These are phyloP conservation scores for Cystobasidiopsis lactophilus DNA, from an alignment of 768 basidiomycete genomes.

Conservation along the genomic window DNA sequence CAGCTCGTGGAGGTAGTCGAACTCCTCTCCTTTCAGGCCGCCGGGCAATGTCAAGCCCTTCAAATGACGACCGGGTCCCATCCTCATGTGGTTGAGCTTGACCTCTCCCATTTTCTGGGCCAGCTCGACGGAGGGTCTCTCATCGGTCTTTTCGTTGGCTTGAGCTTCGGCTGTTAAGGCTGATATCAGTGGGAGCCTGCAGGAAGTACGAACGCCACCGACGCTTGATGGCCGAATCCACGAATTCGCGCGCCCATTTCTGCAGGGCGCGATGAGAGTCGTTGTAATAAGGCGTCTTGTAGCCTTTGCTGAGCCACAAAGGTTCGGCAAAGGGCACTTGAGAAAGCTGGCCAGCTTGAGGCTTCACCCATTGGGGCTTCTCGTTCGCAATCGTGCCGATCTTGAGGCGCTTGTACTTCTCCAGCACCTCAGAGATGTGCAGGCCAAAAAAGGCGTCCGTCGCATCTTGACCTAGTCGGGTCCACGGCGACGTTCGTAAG, in stretches of 20 bases:
- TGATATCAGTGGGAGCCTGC: conserved; percentile 7
- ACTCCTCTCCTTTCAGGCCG: conserved; percentile 55
- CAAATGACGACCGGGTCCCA: conserved; percentile 75
- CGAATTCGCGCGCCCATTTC: conserved; percentile 39
- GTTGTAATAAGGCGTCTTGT: conserved; percentile 50
- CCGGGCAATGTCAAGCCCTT: conserved; percentile 50
- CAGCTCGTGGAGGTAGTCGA: conserved; percentile 74
- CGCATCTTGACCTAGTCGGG: no score
- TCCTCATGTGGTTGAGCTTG: conserved; percentile 67
- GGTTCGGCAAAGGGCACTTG: conserved; percentile 71
- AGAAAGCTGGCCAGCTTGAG: conserved; percentile 38
- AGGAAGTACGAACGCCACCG: no score
- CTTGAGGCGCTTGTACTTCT: conserved; percentile 12
- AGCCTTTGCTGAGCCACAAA: conserved; percentile 49
- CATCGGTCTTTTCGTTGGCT: conserved; percentile 5
- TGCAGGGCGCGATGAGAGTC: conserved; percentile 47
- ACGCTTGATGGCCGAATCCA: conserved; percentile 44
- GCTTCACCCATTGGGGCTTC: conserved; percentile 32
- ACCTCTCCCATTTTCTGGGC: conserved; percentile 9
- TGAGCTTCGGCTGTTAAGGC: conserved; percentile 20
- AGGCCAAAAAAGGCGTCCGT: conserved; percentile 27
- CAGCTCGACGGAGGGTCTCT: conserved; percentile 11
- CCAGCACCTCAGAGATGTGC: conserved; percentile 18
- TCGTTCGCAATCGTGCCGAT: conserved; percentile 31
- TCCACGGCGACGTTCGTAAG: no score